Percentiles rank a stretch among this genome's conserved stretches.
These are phyloP conservation scores for Arthrobotrys musiformis DNA, from an alignment of 2,329 filamentous ascomycete species.

Conservation along the genomic window DNA sequence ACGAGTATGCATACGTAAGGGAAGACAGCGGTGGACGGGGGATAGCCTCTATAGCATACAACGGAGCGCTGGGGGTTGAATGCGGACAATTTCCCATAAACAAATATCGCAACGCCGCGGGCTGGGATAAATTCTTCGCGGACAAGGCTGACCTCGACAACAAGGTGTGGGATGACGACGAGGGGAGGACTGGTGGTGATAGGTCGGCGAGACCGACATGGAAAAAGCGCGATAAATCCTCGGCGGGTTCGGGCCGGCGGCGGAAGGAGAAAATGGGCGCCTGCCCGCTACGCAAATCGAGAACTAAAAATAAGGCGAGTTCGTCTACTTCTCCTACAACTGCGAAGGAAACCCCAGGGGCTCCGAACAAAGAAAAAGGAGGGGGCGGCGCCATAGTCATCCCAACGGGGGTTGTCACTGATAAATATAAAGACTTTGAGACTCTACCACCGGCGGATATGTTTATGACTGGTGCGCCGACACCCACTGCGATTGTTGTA, in stretches of 20 bases:
- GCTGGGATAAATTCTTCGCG: background rate
- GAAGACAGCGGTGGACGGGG: background rate
- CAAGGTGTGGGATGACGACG: too few species aligned
- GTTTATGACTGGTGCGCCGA: background rate
- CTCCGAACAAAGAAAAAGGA: too few species aligned
- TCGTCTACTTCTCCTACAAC: too few species aligned
- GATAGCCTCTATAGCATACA: slow-evolving; percentile 10
- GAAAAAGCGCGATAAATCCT: background rate
- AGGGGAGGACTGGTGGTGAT: background rate
- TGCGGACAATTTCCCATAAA: background rate
- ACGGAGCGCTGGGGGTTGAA: background rate
- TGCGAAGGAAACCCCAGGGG: too few species aligned
- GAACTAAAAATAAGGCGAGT: too few species aligned
- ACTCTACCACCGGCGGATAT: background rate
- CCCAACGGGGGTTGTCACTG: background rate
- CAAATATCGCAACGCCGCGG: too few species aligned
- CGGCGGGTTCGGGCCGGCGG: too few species aligned
- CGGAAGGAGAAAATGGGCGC: too few species aligned
- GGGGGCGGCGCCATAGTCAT: too few species aligned
- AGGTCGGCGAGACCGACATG: background rate
- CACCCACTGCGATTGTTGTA: background rate
- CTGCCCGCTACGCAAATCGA: too few species aligned
- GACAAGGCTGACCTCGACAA: too few species aligned
- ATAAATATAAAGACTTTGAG: background rate
- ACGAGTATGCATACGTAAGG: slow-evolving; percentile 26